Percentiles rank a stretch among this genome's conserved stretches.
These are phyloP conservation scores for Cerrena zonata DNA, from an alignment of 1,284 basidiomycete species.

Conservation along the genomic window DNA sequence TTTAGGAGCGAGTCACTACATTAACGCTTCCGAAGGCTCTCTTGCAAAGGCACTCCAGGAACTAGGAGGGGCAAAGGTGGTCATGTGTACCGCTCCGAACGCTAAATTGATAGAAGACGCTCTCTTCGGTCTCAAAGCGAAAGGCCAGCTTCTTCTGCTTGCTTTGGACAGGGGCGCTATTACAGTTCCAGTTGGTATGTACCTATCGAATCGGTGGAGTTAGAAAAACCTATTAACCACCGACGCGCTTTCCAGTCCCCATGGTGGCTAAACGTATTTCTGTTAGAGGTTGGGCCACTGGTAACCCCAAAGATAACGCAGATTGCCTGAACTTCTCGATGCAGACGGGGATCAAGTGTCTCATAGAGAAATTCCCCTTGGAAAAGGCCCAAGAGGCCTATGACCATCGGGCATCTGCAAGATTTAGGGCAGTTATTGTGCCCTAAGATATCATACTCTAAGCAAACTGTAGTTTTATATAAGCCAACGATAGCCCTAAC, in stretches of 20 bases:
- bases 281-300: conserved; percentile 7
- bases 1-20: conserved; percentile 19
- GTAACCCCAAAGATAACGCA: conserved; percentile 6
- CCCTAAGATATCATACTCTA: conserved; percentile 4
- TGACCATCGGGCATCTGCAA: conserved; percentile 6
- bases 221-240: neutral
- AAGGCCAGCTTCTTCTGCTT: conserved; percentile 26
- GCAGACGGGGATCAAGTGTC: conserved; percentile 3
- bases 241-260: neutral
- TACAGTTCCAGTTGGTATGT: conserved; percentile 10
- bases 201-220: neutral
- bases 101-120: conserved; percentile 26
- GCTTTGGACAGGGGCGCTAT: conserved; percentile 12
- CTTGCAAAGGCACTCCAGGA: conserved; percentile 28
- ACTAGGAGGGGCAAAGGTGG: conserved; percentile 32
- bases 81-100: conserved; percentile 30
- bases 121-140: conserved; percentile 26
- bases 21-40: conserved; percentile 14
- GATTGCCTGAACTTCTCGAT: conserved; percentile 6
- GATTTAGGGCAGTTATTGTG: conserved; percentile 10
- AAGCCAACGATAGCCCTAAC: too few species aligned
- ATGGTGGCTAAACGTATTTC: conserved; percentile 5
- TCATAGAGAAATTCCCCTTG: conserved; percentile 11
- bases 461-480: too few species aligned
- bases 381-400: conserved; percentile 12